Base-by-base conservation (phyloP, 1,139 yeast genomes). In the Candida gigantensis region DNA sequence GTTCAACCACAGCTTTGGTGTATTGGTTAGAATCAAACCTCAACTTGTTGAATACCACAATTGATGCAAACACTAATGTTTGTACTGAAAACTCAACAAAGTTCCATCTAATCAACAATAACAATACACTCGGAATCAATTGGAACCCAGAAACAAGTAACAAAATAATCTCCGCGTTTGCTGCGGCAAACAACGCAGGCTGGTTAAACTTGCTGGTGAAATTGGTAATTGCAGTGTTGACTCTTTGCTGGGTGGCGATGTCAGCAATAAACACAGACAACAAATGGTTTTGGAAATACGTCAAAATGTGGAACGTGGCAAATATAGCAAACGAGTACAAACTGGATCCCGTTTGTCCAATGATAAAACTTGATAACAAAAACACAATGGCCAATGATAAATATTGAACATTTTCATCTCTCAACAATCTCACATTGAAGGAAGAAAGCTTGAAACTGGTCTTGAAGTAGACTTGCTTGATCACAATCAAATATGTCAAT, bases 271-370 rank as follows among this genome's bases (percentile, higher is more conserved):
- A 47, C 11, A 52, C 44, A 9, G 45, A 42, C 29, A 62, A 50
- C 24, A 62, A 42, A 37, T 59, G 56, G 31, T 53, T 48, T 36
- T 68, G 73, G 52, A 76, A 68, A 56, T 79, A 80, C 25, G 69
- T 65, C 43, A 78, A 56, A 16, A 72, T 59, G 57, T 80, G 85
- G 62, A 80, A 80, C 3, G 74, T 43, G 1, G 83, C 75, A 55
- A 71, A 80, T n/a, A 79, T 72, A 3, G 68, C 62, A 42, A 76
- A 79, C 19, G 84, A 73, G 50, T 74, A 74, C 30, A 76, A 60
- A 7, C 68, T 57, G n/a, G 72, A 71, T 6, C 60, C 50, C 14
- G 68, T 50, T 13, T 51, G 51, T 1, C 67, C 69, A 34, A 65
- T 50, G 17, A 51, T 45, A 40, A 53, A 58, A 42, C 69, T 60